Evolutionary conservation across 2,329 filamentous ascomycete species (phyloP), one percentile per base, ranked within the genome.

Genomic region (Ceratocystiopsis minuta): DNA sequence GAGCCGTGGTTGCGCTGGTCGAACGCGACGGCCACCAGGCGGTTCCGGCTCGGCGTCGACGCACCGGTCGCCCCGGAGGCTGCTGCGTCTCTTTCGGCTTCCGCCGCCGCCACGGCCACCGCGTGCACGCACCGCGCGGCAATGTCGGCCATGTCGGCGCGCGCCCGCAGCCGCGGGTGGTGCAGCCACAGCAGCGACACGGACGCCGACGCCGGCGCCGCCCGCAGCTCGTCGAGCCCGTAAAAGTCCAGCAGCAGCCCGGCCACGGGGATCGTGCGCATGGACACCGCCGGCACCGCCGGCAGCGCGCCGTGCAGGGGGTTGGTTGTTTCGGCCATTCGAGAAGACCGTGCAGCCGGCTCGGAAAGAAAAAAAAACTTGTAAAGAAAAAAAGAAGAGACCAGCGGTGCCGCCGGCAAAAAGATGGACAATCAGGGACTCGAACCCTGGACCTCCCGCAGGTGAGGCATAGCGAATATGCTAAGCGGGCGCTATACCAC

Each of bases 1-100:
- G 72, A 69, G 20, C 90, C 90, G 60, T 96, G 90, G 58, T 96
- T 96, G 37, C 88, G 73, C 64, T 94, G 86, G 60, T 96, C 90
- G 58, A 94, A 93, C 3, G 80, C 73, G 13, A 87, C 72, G 3
- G 83, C 86, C 39, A 96, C 77, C 35, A 96, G 60, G 1, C 45
- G 28, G 40, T 46, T 42, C 14, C 32, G 36, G 7, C n/a, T n/a
- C 15, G 34, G 4, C 34, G 24, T 20, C 4, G 34, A n/a, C 14
- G 0, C 80, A 81, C 62, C 59, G 54, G 42, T 10, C 7, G 24
- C 11, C 24, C 24, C 24, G 4, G 24, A 4, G 24, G 6, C 24
- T 28, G 5, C 24, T 46, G 55, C 17, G 32, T 36, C 28, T 51
- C 48, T 39, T 40, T 33, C n/a, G 32, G 13, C 48, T 45, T 51